Conservation (phyloP, 1,139 yeast species). For the Yamadazyma diddensiae region DNA sequence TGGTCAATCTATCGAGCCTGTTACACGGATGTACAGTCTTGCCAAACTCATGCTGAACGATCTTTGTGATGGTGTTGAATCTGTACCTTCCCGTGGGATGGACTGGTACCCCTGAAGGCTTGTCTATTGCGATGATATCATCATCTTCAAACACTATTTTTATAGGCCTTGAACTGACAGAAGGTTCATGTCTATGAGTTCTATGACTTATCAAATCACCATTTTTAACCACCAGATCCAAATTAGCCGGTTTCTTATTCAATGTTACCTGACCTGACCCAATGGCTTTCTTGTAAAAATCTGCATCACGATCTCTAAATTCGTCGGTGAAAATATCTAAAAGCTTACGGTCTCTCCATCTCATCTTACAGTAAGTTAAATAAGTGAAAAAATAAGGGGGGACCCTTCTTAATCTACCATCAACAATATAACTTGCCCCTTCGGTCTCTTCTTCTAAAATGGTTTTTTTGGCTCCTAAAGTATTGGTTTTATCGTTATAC, state of each 20-base stretch:
- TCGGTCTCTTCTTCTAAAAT: slow-evolving; percentile 53
- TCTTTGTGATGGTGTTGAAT: slow-evolving; percentile 82
- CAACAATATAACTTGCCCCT: slow-evolving; percentile 50
- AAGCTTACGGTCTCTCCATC: slow-evolving; percentile 85
- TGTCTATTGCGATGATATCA: slow-evolving; percentile 79
- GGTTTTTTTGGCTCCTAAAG: slow-evolving; percentile 36
- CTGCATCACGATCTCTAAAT: slow-evolving; percentile 75
- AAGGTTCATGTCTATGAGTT: slow-evolving; percentile 88
- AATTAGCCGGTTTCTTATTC: slow-evolving; percentile 60
- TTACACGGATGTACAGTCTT: slow-evolving; percentile 82
- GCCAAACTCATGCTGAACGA: slow-evolving; percentile 66
- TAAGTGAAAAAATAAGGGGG: slow-evolving; percentile 87
- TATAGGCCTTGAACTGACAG: slow-evolving; percentile 71
- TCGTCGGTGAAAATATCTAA: slow-evolving; percentile 80
- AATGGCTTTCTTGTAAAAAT: slow-evolving; percentile 67
- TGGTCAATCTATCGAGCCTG: slow-evolving; percentile 84
- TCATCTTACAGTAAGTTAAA: slow-evolving; percentile 81
- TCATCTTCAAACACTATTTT: slow-evolving; percentile 78
- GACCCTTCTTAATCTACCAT: slow-evolving; percentile 66
- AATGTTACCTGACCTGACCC: slow-evolving; percentile 70
- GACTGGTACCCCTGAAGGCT: slow-evolving; percentile 93
- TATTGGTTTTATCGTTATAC: slow-evolving; percentile 20
- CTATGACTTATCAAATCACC: slow-evolving; percentile 86
- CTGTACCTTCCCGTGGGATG: slow-evolving; percentile 95
- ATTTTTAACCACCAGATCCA: slow-evolving; percentile 67